These are phyloP conservation scores for Fusarium redolens DNA, from an alignment of 2,329 filamentous ascomycete genomes.

Conservation along the genomic window DNA sequence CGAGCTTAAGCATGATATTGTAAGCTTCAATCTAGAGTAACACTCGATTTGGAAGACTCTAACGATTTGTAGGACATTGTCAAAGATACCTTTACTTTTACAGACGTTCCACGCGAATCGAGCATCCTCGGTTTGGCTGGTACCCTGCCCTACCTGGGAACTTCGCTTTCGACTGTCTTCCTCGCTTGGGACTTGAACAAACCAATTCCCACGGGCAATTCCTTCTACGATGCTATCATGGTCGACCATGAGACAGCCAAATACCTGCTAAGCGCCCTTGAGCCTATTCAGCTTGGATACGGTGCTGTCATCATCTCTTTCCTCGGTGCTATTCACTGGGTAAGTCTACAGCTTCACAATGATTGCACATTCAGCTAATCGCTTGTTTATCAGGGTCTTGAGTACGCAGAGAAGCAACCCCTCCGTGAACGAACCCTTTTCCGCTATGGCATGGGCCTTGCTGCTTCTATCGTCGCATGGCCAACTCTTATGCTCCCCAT, in stretches of 20 bases:
- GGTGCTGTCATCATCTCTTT: slow-evolving; percentile 94
- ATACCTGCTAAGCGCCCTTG: slow-evolving; percentile 77
- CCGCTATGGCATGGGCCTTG: slow-evolving; percentile 85
- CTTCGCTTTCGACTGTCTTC: slow-evolving; percentile 83
- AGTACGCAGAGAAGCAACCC: slow-evolving; percentile 79
- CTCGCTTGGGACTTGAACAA: slow-evolving; percentile 86
- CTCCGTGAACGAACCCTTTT: slow-evolving; percentile 73
- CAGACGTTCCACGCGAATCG: slow-evolving; percentile 73
- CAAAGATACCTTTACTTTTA: slow-evolving; percentile 75
- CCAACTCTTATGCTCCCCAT: slow-evolving; percentile 86
- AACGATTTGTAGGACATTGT: slow-evolving; percentile 64
- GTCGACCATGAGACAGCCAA: slow-evolving; percentile 78
- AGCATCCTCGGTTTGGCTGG: slow-evolving; percentile 78
- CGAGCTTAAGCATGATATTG: slow-evolving; percentile 63
- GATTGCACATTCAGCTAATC: background rate
- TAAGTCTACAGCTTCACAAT: slow-evolving; percentile 34
- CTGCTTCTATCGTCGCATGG: slow-evolving; percentile 86
- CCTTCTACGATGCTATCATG: slow-evolving; percentile 64
- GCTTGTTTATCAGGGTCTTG: slow-evolving; percentile 67
- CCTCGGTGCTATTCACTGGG: slow-evolving; percentile 92
- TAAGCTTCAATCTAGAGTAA: slow-evolving; percentile 53
- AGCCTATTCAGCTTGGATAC: slow-evolving; percentile 91
- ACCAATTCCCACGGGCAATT: slow-evolving; percentile 67
- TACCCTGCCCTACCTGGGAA: slow-evolving; percentile 86
- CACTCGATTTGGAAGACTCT: background rate